Conservation (phyloP, 495 filamentous ascomycete species). For the Glarea lozoyensis region DNA sequence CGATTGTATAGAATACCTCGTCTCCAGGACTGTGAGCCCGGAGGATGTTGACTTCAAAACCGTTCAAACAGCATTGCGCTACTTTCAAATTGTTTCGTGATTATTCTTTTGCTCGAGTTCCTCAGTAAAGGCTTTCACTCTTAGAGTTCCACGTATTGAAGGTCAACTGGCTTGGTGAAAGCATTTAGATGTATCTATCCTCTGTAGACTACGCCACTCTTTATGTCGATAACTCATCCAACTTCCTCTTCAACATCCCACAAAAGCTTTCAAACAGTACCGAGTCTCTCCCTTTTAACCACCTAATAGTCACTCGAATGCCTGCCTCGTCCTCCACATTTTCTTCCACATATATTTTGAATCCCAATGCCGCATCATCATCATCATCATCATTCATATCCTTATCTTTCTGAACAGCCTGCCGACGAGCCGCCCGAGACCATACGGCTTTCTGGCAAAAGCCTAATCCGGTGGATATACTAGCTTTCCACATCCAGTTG, state of each 20-base stretch:
- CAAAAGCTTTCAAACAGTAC: constrained; percentile 84
- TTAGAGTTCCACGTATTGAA: no score
- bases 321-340: background rate
- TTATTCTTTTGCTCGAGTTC: no score
- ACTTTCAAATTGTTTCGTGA: no score
- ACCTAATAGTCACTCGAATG: constrained; percentile 44
- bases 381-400: constrained; percentile 12
- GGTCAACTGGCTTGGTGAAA: no score
- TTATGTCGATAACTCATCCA: constrained; percentile 6
- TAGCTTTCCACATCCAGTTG: constrained; percentile 41
- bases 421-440: constrained; percentile 58
- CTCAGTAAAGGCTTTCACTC: no score
- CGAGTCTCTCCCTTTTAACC: constrained; percentile 67
- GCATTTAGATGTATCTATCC: no score
- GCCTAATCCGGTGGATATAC: constrained; percentile 37
- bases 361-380: constrained; percentile 33
- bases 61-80: no score
- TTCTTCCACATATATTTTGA: constrained; percentile 28
- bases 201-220: no score
- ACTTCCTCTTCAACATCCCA: constrained; percentile 55
- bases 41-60: no score
- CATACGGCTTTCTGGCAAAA: constrained; percentile 59
- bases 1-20: no score
- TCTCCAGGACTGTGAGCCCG: no score
- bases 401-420: constrained; percentile 17